Conservation (phyloP, 345 rosid genomes). For the Sonneratia caseolaris region DNA sequence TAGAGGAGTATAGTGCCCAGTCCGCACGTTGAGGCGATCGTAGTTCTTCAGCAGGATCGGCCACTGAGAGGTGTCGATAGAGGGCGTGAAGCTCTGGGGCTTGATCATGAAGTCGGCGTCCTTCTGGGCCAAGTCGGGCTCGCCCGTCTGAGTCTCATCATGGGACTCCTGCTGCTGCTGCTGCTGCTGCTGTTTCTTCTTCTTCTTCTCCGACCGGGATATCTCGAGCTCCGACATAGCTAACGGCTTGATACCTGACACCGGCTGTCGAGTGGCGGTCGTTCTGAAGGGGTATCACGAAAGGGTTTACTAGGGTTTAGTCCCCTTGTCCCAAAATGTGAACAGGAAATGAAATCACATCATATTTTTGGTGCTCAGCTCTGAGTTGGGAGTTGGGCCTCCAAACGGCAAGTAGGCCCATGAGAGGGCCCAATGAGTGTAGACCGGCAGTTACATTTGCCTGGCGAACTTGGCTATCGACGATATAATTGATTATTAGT, state of each 20-base stretch:
- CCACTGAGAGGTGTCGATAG: slow-evolving; percentile 81
- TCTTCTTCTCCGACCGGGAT: slow-evolving; percentile 57
- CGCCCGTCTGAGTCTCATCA: neutral
- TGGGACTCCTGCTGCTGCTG: slow-evolving; percentile 11
- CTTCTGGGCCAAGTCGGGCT: slow-evolving; percentile 5
- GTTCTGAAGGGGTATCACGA: neutral
- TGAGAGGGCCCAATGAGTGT: no score
- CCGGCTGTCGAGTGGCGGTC: neutral
- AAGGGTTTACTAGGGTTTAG: slow-evolving; percentile 6
- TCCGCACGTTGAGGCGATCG: slow-evolving; percentile 72
- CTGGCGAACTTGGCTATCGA: no score
- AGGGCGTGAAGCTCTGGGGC: slow-evolving; percentile 65
- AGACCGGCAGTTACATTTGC: neutral
- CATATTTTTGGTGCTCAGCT: neutral
- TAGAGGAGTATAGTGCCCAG: slow-evolving; percentile 87
- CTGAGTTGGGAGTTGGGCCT: neutral
- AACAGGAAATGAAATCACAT: neutral
- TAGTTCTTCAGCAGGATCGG: slow-evolving; percentile 85
- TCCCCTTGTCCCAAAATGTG: neutral
- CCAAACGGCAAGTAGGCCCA: neutral
- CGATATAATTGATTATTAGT: no score
- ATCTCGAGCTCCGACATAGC: slow-evolving; percentile 15
- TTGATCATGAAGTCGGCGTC: slow-evolving; percentile 57
- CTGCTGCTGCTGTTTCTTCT: slow-evolving; percentile 30
- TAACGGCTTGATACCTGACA: neutral